Evolutionary conservation across 208 protist genomes (phyloP), one percentile per base, ranked within the genome.

Genomic region (Herpetomonas tarakana): DNA sequence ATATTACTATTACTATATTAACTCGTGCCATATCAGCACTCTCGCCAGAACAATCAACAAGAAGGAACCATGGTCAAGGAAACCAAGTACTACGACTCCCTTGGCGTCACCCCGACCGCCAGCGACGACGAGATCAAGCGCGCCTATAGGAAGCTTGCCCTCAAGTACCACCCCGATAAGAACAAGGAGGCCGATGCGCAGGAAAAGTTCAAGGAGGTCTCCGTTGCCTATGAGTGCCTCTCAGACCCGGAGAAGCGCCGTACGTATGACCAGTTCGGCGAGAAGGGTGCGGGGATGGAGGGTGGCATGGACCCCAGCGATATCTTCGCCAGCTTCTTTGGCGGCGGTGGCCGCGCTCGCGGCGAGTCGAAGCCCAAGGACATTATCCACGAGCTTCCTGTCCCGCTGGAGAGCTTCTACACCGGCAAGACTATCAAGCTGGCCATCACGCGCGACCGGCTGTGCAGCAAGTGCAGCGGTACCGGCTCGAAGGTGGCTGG

Each of bases 221-320:
- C 87, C 27, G 78, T 96, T 25, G 98, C 98, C 9, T 99, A 99
- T 71, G 97, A 99, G 50, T 87, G 98, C 27, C 88, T 99, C 18
- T 93, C 78, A 28, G 97, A 99, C 62, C 31, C 76, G 14, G 83
- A 99, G 63, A 99, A 99, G 82, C 86, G 97, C 64, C 66, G 79
- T 39, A 72, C 92, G 28, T 99, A 99, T 70, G 98, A 99, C 70
- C 71, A 97, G 68, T 98, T 96, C 75, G 98, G 98, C 47, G 95
- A 99, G 81, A 84, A 99, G 54, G 97, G 94, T 41, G 81, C 98
- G 4, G 88, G 97, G 53, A 93, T 92, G 72, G 94, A 97, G 61
- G 94, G 83, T 16, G 93, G 82, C 27, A 78, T 95, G 19, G 87
- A 96, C 65, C 86, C 91, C 45, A 86, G 71, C 28, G 91, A 97